A percentile compares a stretch with the other conserved stretches of the same genome.
phyloP scores from a whole-genome alignment of 228 moss, liverwort and hornwort genomes.

The Sphagnum fallax region DNA sequence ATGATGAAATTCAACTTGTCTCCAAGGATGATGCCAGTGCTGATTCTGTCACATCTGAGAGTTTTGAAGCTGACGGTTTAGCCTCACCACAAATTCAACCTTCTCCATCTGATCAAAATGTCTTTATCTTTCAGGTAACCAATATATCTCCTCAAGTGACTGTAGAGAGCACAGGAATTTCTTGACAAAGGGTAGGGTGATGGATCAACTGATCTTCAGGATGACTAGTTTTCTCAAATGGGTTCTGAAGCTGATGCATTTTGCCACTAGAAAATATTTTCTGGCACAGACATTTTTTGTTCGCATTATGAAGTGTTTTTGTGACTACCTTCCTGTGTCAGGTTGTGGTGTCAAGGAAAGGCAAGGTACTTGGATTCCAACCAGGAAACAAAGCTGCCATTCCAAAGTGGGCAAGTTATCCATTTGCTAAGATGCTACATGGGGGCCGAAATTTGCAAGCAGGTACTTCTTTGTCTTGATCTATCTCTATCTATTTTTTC shows the following conservation, averaged over 20 bases:
- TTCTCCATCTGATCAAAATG: not conserved
- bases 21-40: not conserved
- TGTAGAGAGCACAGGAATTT: not conserved
- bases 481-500: not conserved
- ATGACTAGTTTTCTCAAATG: not conserved
- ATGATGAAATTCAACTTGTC: not conserved
- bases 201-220: not conserved
- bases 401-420: constrained; percentile 29
- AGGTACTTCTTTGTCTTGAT: constrained; percentile 8
- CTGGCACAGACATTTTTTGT: not conserved
- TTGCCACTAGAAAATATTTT: not conserved
- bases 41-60: not conserved
- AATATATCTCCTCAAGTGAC: not conserved
- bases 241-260: constrained; percentile 1
- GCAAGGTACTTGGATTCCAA: constrained; percentile 43
- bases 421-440: constrained; percentile 40
- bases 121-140: constrained; percentile 1
- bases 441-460: constrained; percentile 19
- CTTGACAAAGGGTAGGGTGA: not conserved
- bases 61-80: not conserved
- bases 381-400: constrained; percentile 41
- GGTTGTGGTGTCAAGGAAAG: constrained; percentile 27
- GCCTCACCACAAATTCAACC: not conserved
- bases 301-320: not conserved
- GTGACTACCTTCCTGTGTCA: not conserved